phyloP scores from a whole-genome alignment of 140 eudicot genomes.

The Stevia rebaudiana region DNA sequence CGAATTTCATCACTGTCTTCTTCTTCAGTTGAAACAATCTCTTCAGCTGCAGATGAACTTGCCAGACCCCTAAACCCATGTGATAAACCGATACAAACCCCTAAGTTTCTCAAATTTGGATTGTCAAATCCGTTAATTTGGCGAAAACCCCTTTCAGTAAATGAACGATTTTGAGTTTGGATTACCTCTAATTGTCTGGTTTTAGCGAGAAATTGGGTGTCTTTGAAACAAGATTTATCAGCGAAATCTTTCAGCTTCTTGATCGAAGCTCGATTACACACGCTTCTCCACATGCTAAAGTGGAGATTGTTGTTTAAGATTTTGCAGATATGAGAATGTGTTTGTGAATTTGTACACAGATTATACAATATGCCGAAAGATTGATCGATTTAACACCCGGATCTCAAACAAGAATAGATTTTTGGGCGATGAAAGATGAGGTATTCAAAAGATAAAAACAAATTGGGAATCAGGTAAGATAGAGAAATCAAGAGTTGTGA shows the following conservation, averaged over 20 bases:
- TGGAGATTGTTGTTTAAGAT: neutral
- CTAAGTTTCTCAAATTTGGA: conserved; percentile 7
- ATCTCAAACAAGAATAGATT: conserved; percentile 11
- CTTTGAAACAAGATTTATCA: conserved; percentile 22
- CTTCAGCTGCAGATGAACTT: conserved; percentile 70
- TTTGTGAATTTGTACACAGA: conserved; percentile 1
- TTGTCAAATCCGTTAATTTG: conserved; percentile 18
- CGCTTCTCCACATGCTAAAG: conserved; percentile 62
- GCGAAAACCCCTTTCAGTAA: conserved; percentile 12
- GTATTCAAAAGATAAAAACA: neutral
- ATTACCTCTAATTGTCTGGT: neutral
- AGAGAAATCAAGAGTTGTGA: neutral
- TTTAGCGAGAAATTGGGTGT: conserved; percentile 16
- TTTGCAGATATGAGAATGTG: conserved; percentile 3
- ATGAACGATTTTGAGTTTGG: neutral
- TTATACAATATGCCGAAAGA: neutral
- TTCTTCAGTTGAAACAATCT: conserved; percentile 55
- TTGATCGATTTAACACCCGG: conserved; percentile 14
- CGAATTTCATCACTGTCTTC: conserved; percentile 70
- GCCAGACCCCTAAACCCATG: conserved; percentile 37
- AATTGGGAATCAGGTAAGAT: neutral
- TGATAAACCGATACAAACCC: conserved; percentile 11
- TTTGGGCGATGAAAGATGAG: neutral
- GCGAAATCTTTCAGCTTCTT: conserved; percentile 42
- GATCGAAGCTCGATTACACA: conserved; percentile 42